A percentile compares a stretch with the other conserved stretches of the same genome.
Conservation (phyloP, 352 stramenopile species). For the Stramenopiles sp. region DNA sequence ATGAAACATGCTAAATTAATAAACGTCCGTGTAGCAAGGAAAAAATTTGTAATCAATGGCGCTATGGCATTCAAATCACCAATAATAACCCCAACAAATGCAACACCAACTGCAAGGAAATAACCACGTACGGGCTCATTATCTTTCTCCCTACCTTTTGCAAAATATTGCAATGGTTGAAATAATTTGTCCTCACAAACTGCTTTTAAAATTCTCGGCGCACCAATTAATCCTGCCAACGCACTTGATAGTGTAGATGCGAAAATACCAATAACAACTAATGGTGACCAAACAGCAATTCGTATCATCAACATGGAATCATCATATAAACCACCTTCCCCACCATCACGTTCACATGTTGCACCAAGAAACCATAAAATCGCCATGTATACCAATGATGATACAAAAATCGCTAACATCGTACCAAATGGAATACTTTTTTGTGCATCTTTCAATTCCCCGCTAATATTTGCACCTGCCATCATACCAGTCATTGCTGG, state of each 20-base stretch:
- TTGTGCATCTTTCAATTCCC: too few relatives aligned
- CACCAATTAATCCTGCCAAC: background rate
- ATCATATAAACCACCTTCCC: background rate
- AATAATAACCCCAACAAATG: background rate
- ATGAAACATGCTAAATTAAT: conserved; percentile 47
- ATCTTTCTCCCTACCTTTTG: background rate
- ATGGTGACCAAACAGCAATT: background rate
- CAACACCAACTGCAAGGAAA: background rate
- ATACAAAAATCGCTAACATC: too few relatives aligned
- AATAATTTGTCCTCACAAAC: background rate
- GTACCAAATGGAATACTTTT: too few relatives aligned
- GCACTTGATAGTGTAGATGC: background rate
- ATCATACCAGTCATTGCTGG: conserved; percentile 49
- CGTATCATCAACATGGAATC: background rate
- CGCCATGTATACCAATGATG: too few relatives aligned
- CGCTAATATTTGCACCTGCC: too few relatives aligned
- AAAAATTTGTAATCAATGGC: conserved; percentile 49
- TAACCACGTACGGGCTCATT: background rate
- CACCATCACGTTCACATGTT: too few relatives aligned
- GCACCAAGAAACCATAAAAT: too few relatives aligned
- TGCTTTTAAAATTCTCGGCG: background rate
- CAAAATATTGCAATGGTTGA: background rate
- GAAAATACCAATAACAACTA: background rate
- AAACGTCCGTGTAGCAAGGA: conserved; percentile 35
- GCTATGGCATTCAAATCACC: conserved; percentile 25